Conservation (phyloP, 163 green algal genomes). For the Chlamydomonas reinhardtii region DNA sequence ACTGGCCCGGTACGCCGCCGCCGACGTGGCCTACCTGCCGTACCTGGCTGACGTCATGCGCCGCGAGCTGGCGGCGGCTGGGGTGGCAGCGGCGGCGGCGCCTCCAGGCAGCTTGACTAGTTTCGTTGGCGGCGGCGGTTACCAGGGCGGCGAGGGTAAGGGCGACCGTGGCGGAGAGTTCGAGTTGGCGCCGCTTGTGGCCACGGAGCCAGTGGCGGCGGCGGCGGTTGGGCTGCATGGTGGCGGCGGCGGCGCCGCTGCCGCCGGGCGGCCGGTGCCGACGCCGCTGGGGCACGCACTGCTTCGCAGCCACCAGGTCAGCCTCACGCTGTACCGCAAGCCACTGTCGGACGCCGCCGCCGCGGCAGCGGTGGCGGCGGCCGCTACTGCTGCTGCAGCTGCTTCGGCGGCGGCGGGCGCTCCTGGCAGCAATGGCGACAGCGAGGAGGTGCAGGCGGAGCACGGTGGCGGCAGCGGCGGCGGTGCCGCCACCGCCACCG, state of each 20-base stretch:
- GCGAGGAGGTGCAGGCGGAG: too few relatives aligned
- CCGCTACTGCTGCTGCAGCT: neutral
- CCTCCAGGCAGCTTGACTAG: too few relatives aligned
- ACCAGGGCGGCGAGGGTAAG: neutral
- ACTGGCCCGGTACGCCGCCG: slow-evolving; percentile 37
- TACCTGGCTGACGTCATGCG: slow-evolving; percentile 33
- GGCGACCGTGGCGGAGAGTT: neutral
- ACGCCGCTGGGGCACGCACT: slow-evolving; percentile 15
- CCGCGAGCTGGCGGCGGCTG: slow-evolving; percentile 15
- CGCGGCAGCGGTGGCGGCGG: neutral
- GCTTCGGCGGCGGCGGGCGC: neutral
- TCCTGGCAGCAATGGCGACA: too few relatives aligned
- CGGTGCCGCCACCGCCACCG: neutral
- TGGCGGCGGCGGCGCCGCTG: neutral
- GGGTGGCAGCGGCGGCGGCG: neutral
- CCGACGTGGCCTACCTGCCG: slow-evolving; percentile 41
- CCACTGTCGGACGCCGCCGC: slow-evolving; percentile 18
- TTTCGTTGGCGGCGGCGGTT: neutral
- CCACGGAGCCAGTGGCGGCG: neutral
- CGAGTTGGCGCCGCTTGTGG: neutral
- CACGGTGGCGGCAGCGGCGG: neutral
- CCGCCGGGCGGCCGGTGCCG: neutral
- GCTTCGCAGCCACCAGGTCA: slow-evolving; percentile 34
- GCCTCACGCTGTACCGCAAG: slow-evolving; percentile 40
- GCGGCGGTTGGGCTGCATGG: neutral